Percentiles rank a stretch among this genome's conserved stretches.
Conservation (phyloP, 148 eudicot species). For the Amaranthus cruentus region DNA sequence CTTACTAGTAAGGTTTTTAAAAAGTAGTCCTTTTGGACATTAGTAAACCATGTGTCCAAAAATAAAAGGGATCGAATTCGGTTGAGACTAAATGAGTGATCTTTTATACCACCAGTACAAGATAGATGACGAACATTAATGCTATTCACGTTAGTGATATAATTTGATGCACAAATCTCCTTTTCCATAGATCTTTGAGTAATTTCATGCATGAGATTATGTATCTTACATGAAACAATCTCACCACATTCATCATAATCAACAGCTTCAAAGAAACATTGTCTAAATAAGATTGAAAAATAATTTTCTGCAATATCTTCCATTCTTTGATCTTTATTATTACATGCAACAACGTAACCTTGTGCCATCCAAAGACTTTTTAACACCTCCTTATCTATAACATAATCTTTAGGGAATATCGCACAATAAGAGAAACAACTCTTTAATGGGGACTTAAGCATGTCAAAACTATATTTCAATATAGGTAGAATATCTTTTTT, state of each 20-base stretch:
- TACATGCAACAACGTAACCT: neutral
- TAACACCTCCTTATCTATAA: neutral
- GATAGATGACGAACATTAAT: neutral
- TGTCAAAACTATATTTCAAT: slow-evolving; percentile 24
- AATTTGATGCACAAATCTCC: neutral
- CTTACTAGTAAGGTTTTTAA: neutral
- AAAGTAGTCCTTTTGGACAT: neutral
- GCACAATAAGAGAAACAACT: slow-evolving; percentile 29
- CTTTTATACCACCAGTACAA: no score
- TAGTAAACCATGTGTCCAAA: neutral
- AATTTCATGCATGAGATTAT: neutral
- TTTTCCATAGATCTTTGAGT: neutral
- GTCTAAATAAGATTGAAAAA: neutral
- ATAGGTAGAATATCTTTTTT: neutral
- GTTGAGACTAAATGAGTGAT: neutral
- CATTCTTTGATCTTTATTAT: no score
- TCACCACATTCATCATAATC: neutral
- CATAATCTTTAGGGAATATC: neutral
- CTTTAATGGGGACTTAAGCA: slow-evolving; percentile 20
- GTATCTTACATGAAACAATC: neutral
- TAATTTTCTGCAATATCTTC: neutral
- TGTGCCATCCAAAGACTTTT: neutral
- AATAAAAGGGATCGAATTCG: neutral
- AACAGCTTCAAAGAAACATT: neutral
- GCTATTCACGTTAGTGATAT: no score